Conservation (phyloP, 768 basidiomycete species). For the Antrodiella citrinella region DNA sequence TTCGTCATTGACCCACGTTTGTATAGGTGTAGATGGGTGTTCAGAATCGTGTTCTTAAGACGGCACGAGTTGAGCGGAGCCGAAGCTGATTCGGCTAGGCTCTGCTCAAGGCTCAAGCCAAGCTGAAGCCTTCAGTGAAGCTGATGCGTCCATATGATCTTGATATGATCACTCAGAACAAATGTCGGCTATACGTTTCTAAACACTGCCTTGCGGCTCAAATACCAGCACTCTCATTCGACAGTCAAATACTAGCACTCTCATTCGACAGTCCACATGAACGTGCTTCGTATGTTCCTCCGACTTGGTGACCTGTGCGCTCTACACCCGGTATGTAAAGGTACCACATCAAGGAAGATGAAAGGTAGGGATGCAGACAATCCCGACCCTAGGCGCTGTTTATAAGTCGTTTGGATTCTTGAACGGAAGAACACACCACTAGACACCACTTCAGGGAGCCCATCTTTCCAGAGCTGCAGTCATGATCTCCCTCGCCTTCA, state of each 20-base stretch:
- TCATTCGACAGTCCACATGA: not conserved
- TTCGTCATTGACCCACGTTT: too few relatives aligned
- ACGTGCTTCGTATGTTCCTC: not conserved
- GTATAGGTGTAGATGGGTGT: too few relatives aligned
- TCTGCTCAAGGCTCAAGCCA: too few relatives aligned
- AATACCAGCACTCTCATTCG: not conserved
- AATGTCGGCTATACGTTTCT: not conserved
- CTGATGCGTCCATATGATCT: not conserved
- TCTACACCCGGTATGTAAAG: not conserved
- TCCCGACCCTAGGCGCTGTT: not conserved
- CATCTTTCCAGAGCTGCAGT: not conserved
- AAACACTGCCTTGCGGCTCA: too few relatives aligned
- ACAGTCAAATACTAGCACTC: not conserved
- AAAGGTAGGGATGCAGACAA: not conserved
- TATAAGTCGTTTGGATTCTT: not conserved
- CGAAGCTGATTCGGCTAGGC: too few relatives aligned
- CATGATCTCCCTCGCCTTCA: conserved; percentile 4
- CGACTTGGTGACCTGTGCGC: not conserved
- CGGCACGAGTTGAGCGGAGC: too few relatives aligned
- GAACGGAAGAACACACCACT: not conserved
- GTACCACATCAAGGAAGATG: not conserved
- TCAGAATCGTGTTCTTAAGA: too few relatives aligned
- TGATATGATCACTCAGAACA: not conserved
- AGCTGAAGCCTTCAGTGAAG: not conserved
- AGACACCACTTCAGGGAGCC: not conserved